Evolutionary conservation across 2,329 filamentous ascomycete genomes (phyloP).

Genomic region (Calonectria naviculata): DNA sequence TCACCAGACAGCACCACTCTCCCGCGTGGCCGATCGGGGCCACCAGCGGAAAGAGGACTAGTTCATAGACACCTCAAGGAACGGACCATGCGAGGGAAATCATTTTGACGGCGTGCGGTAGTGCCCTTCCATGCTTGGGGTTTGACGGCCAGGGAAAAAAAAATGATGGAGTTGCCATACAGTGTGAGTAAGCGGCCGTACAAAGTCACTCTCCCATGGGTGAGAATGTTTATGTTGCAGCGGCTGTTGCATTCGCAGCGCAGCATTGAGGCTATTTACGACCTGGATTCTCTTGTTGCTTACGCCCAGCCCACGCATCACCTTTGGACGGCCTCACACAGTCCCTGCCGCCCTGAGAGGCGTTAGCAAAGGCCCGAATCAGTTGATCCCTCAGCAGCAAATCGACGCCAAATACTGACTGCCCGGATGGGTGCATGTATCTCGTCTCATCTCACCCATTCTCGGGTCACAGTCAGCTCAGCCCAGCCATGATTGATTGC

Average conservation of each 20-base stretch:
- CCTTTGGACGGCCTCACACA: not conserved
- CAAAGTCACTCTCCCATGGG: not conserved
- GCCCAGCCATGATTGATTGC: not conserved
- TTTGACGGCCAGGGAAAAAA: not conserved
- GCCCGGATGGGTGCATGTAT: not conserved
- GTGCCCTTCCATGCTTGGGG: not conserved
- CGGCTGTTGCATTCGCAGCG: not conserved
- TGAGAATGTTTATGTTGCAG: not conserved
- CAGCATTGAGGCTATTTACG: conserved; percentile 19
- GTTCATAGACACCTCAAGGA: not conserved
- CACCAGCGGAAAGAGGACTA: conserved; percentile 15
- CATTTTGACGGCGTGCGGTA: conserved; percentile 4
- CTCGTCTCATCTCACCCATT: conserved; percentile 8
- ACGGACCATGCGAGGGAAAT: conserved; percentile 21
- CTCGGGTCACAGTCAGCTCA: conserved; percentile 8
- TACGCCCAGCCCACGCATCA: not conserved
- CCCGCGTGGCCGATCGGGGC: conserved; percentile 20
- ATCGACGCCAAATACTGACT: not conserved
- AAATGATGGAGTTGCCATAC: not conserved
- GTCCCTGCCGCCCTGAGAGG: conserved; percentile 1
- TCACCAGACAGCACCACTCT: conserved; percentile 17
- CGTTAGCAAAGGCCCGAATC: conserved; percentile 22
- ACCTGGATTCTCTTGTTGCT: conserved; percentile 1
- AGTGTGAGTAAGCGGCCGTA: not conserved
- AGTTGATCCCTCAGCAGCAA: not conserved